phyloP scores from a whole-genome alignment of 345 rosid species.

The Lepidium didymum region DNA sequence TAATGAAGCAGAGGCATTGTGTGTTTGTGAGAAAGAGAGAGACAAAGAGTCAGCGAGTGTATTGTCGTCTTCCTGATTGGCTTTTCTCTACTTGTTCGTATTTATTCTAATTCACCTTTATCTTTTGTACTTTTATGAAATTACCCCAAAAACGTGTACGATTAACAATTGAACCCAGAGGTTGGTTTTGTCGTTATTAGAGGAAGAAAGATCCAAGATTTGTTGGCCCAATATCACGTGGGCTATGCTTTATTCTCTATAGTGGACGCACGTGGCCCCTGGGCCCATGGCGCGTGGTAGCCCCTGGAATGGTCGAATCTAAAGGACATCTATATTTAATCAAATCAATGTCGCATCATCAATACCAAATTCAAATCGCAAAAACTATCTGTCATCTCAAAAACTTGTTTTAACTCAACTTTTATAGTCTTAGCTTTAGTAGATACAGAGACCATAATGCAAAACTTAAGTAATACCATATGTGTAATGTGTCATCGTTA shows the following conservation, averaged over 20 bases:
- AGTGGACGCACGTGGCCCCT: conserved; percentile 22
- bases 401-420: no score
- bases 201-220: conserved; percentile 15
- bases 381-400: neutral
- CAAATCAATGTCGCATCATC: conserved; percentile 10
- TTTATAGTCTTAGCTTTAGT: no score
- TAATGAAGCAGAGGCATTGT: conserved; percentile 16
- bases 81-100: neutral
- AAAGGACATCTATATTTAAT: neutral
- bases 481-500: no score
- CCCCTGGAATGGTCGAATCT: conserved; percentile 15
- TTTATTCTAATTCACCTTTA: neutral
- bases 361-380: neutral
- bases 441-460: no score
- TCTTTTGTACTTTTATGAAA: neutral
- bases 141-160: neutral
- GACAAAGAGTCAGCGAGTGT: neutral
- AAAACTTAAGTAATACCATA: no score
- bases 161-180: neutral
- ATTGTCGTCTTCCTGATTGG: conserved; percentile 1
- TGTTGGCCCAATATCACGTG: conserved; percentile 24
- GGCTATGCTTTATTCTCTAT: conserved; percentile 27
- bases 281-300: conserved; percentile 19
- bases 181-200: neutral
- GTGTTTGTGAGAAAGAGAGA: neutral